A percentile compares a stretch with the other conserved stretches of the same genome.
These are phyloP conservation scores for Chlorella sp. DNA, from an alignment of 139 green algal species.

Conservation along the genomic window DNA sequence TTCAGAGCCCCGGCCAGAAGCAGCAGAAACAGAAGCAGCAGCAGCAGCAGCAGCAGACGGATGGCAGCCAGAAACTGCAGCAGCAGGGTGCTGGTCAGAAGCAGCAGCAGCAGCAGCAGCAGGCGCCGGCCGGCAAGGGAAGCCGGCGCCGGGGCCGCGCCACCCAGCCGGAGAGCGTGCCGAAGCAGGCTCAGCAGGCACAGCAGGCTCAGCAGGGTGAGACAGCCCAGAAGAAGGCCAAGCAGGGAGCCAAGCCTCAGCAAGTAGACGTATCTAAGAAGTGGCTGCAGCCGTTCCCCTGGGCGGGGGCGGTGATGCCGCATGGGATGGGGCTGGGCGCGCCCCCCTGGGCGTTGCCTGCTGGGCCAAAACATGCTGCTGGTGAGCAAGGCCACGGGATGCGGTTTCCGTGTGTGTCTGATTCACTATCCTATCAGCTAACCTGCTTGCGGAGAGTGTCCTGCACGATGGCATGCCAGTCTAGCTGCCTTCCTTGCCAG, in stretches of 20 bases:
- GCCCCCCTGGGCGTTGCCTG: too few species aligned
- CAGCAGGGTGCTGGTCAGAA: neutral
- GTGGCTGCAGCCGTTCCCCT: neutral
- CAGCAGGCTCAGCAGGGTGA: neutral
- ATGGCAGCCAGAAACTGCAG: neutral
- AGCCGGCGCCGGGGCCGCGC: too few species aligned
- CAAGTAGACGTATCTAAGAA: too few species aligned
- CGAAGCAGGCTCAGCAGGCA: neutral
- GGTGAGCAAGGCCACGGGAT: too few species aligned
- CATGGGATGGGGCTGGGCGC: too few species aligned
- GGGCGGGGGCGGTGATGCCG: neutral
- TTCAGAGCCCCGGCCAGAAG: neutral
- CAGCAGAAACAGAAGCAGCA: neutral
- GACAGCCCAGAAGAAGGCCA: neutral
- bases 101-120: neutral
- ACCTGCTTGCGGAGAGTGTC: too few species aligned
- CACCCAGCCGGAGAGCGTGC: too few species aligned
- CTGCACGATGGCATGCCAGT: too few species aligned
- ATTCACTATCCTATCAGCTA: too few species aligned
- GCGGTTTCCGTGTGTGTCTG: too few species aligned
- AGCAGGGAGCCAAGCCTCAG: neutral
- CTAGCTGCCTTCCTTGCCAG: too few species aligned
- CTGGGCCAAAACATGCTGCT: too few species aligned
- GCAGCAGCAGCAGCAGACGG: neutral
- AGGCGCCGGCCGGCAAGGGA: neutral